Percentiles rank a stretch among this genome's conserved stretches.
Evolutionary conservation across 495 filamentous ascomycete genomes (phyloP).

Genomic region (Letharia columbiana): DNA sequence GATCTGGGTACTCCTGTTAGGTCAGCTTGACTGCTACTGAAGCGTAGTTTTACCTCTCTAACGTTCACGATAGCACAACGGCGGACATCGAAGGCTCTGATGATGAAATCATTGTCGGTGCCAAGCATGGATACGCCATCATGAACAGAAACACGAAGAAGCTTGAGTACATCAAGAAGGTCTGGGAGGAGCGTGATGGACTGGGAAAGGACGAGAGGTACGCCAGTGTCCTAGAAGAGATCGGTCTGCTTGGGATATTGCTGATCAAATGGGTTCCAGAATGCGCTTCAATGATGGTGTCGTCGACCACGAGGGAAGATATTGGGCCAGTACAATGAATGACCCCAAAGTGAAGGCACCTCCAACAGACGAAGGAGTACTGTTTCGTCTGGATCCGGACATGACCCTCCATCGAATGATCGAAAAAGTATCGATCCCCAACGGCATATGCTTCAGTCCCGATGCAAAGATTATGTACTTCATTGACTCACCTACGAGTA

Average conservation of each 20-base stretch:
- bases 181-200: constrained; percentile 44
- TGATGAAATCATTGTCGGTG: constrained; percentile 62
- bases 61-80: constrained; percentile 50
- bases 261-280: neutral
- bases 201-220: constrained; percentile 41
- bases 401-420: constrained; percentile 51
- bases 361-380: constrained; percentile 39
- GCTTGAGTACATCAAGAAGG: constrained; percentile 51
- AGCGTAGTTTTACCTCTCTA: constrained; percentile 12
- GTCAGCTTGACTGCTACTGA: constrained; percentile 28
- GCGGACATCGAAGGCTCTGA: constrained; percentile 69
- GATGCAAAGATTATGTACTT: constrained; percentile 75
- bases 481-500: constrained; percentile 64
- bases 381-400: constrained; percentile 59
- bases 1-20: constrained; percentile 60
- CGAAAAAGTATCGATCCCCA: constrained; percentile 67
- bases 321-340: constrained; percentile 88
- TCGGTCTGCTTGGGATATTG: constrained; percentile 18
- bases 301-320: constrained; percentile 70
- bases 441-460: constrained; percentile 67
- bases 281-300: constrained; percentile 70
- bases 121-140: constrained; percentile 72
- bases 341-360: constrained; percentile 39
- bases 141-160: constrained; percentile 59
- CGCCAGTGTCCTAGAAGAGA: constrained; percentile 13